Conservation (phyloP, 768 basidiomycete species). For the Kondoa malvinella region DNA sequence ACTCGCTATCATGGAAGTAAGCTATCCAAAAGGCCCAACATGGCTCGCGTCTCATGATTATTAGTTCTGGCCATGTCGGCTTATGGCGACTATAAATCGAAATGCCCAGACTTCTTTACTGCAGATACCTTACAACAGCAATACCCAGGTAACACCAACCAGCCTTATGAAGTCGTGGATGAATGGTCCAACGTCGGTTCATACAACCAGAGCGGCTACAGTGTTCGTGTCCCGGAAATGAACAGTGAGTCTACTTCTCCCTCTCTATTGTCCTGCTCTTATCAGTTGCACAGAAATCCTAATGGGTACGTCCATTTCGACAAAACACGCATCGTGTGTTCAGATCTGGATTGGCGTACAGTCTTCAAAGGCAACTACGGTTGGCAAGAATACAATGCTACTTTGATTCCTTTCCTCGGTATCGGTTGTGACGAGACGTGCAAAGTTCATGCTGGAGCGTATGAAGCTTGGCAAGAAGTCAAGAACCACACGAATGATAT, state of each 20-base stretch:
- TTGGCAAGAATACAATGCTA: conserved; percentile 19
- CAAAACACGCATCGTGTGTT: not conserved
- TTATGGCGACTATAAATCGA: conserved; percentile 16
- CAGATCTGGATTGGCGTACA: not conserved
- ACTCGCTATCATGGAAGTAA: not conserved
- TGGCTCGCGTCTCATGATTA: not conserved
- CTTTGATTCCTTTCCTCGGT: conserved; percentile 13
- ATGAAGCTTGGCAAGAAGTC: conserved; percentile 18
- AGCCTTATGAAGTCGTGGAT: conserved; percentile 12
- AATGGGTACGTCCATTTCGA: conserved; percentile 5
- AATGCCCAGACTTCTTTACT: conserved; percentile 16
- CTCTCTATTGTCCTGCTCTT: no score
- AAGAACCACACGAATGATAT: conserved; percentile 17
- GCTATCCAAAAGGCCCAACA: not conserved
- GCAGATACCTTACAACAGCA: conserved; percentile 13
- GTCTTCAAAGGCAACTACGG: conserved; percentile 12
- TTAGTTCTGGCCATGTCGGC: conserved; percentile 12
- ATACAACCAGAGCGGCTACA: conserved; percentile 11
- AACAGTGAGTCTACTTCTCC: no score
- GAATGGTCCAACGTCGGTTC: not conserved
- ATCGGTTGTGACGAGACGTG: conserved; percentile 14
- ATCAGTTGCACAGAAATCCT: no score
- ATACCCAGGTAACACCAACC: conserved; percentile 16
- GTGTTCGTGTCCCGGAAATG: conserved; percentile 18
- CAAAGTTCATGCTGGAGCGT: conserved; percentile 16